Percentiles rank a stretch among this genome's conserved stretches.
Conservation (phyloP, 371 early-diverging fungal genomes). For the Dinochytrium kinnereticum region DNA sequence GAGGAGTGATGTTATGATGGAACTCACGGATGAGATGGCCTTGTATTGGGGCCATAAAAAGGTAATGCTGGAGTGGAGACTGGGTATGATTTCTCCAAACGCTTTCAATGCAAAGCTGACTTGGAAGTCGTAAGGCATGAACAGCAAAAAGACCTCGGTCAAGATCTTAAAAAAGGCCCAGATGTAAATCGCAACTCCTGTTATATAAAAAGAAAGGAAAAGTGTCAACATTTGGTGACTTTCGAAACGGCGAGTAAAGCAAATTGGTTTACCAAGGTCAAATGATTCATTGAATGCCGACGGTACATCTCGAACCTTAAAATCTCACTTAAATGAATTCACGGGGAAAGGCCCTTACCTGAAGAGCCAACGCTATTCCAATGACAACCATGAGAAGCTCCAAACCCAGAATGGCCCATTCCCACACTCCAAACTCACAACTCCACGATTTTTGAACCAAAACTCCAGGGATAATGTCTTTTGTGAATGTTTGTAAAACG, state of each 20-base stretch:
- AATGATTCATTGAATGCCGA: not conserved
- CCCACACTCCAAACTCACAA: not conserved
- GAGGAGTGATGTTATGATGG: not conserved
- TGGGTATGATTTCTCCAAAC: not conserved
- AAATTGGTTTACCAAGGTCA: not conserved
- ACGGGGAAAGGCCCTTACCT: not conserved
- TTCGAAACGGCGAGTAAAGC: not conserved
- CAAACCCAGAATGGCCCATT: not conserved
- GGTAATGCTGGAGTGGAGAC: not conserved
- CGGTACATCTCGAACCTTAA: not conserved
- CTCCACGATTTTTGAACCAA: not conserved
- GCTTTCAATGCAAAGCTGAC: constrained; percentile 1
- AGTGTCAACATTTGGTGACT: no score
- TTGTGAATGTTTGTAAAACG: not conserved
- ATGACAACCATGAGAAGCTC: not conserved
- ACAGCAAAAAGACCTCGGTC: not conserved
- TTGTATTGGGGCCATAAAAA: not conserved
- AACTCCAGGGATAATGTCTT: not conserved
- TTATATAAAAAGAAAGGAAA: not conserved
- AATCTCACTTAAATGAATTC: not conserved
- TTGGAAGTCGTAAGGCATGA: not conserved
- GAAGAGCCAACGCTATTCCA: constrained; percentile 1
- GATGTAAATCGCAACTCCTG: constrained; percentile 12
- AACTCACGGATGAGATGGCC: not conserved
- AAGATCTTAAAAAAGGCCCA: constrained; percentile 1